phyloP scores from a whole-genome alignment of 2,329 filamentous ascomycete species.

The Colletotrichum abscissum region DNA sequence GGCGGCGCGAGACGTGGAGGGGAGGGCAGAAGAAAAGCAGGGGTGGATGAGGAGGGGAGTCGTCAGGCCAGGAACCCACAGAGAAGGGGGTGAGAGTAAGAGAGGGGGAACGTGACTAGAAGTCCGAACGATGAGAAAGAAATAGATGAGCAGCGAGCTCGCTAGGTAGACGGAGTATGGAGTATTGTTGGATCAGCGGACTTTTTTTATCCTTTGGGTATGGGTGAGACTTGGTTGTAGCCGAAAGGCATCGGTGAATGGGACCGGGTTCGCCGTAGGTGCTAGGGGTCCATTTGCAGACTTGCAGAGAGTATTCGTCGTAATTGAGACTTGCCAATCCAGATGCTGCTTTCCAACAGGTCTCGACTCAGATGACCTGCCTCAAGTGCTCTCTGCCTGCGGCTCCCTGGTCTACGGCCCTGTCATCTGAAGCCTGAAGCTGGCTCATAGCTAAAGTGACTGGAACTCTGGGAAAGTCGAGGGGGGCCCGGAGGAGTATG shows the following conservation, averaged over 20 bases:
- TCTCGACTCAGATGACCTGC: not conserved
- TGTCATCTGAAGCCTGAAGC: not conserved
- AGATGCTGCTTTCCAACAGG: not conserved
- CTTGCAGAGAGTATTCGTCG: not conserved
- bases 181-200: not conserved
- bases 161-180: not conserved
- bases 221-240: not conserved
- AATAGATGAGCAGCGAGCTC: not conserved
- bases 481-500: not conserved
- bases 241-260: not conserved
- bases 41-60: not conserved
- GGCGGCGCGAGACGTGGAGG: constrained; percentile 23
- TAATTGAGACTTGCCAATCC: not conserved
- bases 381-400: not conserved
- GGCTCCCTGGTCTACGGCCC: not conserved
- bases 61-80: not conserved
- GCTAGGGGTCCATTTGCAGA: not conserved
- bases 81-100: constrained; percentile 1
- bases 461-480: not conserved
- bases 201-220: not conserved
- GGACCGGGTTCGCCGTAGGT: not conserved
- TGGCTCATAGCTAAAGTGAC: not conserved
- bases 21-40: not conserved
- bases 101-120: not conserved
- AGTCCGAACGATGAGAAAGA: not conserved